Conservation (phyloP, 345 rosid genomes). For the Camelina hispida region DNA sequence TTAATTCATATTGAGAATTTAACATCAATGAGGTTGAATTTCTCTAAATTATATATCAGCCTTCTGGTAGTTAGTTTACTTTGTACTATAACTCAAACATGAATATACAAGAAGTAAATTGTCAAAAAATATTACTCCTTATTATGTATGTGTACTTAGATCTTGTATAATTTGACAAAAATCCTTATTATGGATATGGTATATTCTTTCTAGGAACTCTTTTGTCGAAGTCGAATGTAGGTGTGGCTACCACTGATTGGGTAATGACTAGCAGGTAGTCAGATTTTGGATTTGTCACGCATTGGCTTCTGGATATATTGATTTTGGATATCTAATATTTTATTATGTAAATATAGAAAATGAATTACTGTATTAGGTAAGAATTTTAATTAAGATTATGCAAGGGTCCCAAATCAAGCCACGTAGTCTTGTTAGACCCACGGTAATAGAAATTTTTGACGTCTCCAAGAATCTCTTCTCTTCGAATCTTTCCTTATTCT, state of each 20-base stretch:
- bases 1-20: too few species aligned
- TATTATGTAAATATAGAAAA: not conserved
- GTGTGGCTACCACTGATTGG: slow-evolving; percentile 14
- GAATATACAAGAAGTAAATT: too few species aligned
- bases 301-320: not conserved
- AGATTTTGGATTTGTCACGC: not conserved
- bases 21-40: too few species aligned
- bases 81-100: too few species aligned
- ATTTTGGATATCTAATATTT: too few species aligned
- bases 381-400: slow-evolving; percentile 28
- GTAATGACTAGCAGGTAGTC: not conserved
- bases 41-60: too few species aligned
- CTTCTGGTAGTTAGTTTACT: too few species aligned
- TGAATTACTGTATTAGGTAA: slow-evolving; percentile 31
- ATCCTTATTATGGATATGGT: not conserved
- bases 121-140: too few species aligned
- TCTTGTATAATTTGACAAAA: not conserved
- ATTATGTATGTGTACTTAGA: not conserved
- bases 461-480: slow-evolving; percentile 28
- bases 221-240: not conserved
- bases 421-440: slow-evolving; percentile 21
- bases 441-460: slow-evolving; percentile 4
- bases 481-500: slow-evolving; percentile 2
- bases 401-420: slow-evolving; percentile 9
- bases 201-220: not conserved